Evolutionary conservation across 2,329 filamentous ascomycete species (phyloP), one percentile per base, ranked within the genome.

Genomic region (Zasmidium angulare): DNA sequence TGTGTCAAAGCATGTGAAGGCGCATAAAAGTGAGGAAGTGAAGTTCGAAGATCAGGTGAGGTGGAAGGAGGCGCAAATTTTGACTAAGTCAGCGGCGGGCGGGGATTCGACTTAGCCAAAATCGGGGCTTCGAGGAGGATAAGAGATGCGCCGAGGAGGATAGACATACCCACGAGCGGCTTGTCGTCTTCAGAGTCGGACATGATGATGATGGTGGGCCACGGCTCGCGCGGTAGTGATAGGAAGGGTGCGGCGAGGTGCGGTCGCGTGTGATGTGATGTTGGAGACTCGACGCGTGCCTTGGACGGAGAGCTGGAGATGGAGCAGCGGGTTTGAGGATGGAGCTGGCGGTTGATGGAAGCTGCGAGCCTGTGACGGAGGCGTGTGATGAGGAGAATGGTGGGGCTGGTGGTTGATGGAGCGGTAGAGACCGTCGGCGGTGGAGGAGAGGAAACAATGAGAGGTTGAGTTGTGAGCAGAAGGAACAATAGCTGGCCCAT

Each of bases 171-270:
- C 58, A 70, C 69, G 29, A 72, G 63, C 55, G 71, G 71, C 65
- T 54, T 61, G 53, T 73, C 71, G 54, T 73, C 71, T 22, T 72
- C 71, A 46, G 70, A 71, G 53, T 71, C 70, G 26, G 67, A 70
- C 71, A 73, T 73, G 17, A 62, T 71, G 61, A 20, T 54, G 29
- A 47, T 54, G 24, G 58, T 63, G 14, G 64, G 66, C 63, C 63
- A 66, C 53, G 58, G 55, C 51, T 17, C 47, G 50, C 43, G 58
- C 59, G 43, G 48, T 46, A 47, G 29, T 43, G 59, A 4, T 40
- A 50, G 29, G 40, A 51, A 40, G 57, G 40, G 49, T 23, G 50
- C 24, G 49, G 40, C 21, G 51, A 43, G 40, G 20, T 36, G 50
- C 3, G 20, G 46, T 53, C 53, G 53, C 40, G 61, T 56, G 58